phyloP scores from a whole-genome alignment of 2,329 filamentous ascomycete species.

The Fusarium pilosicola region DNA sequence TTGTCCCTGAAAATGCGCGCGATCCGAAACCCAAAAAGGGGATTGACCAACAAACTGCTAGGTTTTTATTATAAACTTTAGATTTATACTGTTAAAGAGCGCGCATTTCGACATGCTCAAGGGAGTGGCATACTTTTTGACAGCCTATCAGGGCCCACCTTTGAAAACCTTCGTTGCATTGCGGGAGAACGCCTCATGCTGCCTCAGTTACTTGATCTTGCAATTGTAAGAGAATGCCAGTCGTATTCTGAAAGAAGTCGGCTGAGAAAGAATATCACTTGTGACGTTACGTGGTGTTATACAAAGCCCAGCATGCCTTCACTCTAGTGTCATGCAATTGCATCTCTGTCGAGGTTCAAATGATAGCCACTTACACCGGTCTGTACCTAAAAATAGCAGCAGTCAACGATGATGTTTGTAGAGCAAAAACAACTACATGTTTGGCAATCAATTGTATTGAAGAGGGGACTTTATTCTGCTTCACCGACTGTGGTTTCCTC shows the following conservation, averaged over 20 bases:
- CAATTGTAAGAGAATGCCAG: neutral
- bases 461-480: neutral
- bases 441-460: fast-evolving
- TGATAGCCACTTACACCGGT: neutral
- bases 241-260: neutral
- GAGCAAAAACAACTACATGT: neutral
- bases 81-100: neutral
- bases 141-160: neutral
- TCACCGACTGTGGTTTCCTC: neutral
- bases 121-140: neutral
- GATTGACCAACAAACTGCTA: neutral
- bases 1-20: neutral
- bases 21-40: no score
- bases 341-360: neutral
- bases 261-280: neutral
- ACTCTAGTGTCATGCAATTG: neutral
- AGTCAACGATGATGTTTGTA: neutral
- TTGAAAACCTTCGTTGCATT: neutral
- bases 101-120: neutral
- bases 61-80: neutral
- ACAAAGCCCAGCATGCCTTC: neutral
- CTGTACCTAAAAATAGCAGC: neutral
- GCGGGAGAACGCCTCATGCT: neutral
- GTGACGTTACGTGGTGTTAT: neutral
- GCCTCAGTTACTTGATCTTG: neutral